phyloP scores from a whole-genome alignment of 495 filamentous ascomycete genomes.

The Penicillium silybi region DNA sequence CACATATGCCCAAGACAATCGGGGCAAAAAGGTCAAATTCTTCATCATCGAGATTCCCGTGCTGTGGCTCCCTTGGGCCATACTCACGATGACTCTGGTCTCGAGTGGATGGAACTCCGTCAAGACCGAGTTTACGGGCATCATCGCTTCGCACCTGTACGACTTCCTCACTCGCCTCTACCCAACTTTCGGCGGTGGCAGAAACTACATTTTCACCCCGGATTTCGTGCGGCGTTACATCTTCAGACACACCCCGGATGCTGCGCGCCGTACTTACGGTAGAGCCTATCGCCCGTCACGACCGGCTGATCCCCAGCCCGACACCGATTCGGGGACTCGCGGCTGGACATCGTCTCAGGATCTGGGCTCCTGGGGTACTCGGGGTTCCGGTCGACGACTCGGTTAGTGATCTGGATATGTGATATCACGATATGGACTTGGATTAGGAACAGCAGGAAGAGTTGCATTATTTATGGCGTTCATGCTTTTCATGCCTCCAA shows the following conservation, averaged over 20 bases:
- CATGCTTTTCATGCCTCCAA: not conserved
- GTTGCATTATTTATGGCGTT: not conserved
- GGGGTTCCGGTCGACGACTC: constrained; percentile 66
- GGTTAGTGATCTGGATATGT: constrained; percentile 29
- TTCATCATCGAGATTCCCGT: constrained; percentile 75
- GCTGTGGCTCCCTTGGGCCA: constrained; percentile 69
- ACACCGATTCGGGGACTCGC: constrained; percentile 18
- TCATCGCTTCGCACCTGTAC: constrained; percentile 78
- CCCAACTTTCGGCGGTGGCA: constrained; percentile 76
- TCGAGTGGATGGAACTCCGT: constrained; percentile 43
- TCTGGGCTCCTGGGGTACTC: constrained; percentile 51
- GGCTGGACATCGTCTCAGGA: constrained; percentile 35
- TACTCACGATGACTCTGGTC: constrained; percentile 67
- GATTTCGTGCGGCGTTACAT: constrained; percentile 60
- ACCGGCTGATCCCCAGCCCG: constrained; percentile 15
- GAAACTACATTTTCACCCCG: constrained; percentile 68
- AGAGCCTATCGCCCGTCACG: constrained; percentile 42
- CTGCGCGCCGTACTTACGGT: constrained; percentile 52
- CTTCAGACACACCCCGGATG: constrained; percentile 31
- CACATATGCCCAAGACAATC: constrained; percentile 77
- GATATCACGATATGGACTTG: not conserved
- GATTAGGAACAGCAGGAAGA: not conserved
- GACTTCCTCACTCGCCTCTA: constrained; percentile 81
- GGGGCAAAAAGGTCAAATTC: constrained; percentile 63
- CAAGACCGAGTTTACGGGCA: constrained; percentile 58